Conservation (phyloP, 148 eudicot species). For the Fallopia convolvulus region DNA sequence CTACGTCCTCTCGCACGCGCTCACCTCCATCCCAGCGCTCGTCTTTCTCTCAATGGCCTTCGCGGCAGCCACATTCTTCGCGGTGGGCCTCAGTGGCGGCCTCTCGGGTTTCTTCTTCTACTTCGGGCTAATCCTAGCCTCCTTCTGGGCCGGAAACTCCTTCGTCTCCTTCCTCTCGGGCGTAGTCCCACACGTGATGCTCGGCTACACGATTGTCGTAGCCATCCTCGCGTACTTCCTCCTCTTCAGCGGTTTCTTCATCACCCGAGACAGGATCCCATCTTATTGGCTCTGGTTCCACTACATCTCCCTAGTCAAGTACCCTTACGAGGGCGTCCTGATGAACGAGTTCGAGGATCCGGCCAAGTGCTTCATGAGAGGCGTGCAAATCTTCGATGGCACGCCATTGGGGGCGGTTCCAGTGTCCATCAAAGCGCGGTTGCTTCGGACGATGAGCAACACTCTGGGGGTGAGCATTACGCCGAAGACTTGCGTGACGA, state of each 20-base stretch:
- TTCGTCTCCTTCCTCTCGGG: conserved; percentile 23
- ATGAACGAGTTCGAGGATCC: conserved; percentile 19
- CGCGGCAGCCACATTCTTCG: conserved; percentile 17
- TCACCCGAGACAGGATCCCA: conserved; percentile 24
- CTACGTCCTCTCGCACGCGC: conserved; percentile 16
- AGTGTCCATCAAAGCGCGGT: not conserved
- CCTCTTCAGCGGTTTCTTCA: conserved; percentile 31
- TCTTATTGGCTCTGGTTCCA: conserved; percentile 29
- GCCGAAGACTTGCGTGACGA: conserved; percentile 15
- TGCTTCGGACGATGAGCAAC: conserved; percentile 10
- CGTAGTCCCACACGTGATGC: conserved; percentile 18
- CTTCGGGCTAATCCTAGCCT: conserved; percentile 20
- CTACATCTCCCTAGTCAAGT: conserved; percentile 29
- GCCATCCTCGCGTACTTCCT: conserved; percentile 22
- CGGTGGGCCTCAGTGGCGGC: conserved; percentile 21
- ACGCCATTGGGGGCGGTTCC: conserved; percentile 16
- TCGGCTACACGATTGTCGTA: conserved; percentile 16
- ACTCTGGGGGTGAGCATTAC: conserved; percentile 17
- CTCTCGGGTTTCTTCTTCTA: conserved; percentile 14
- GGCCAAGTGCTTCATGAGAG: conserved; percentile 16
- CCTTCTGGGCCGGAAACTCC: conserved; percentile 64
- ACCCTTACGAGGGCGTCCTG: conserved; percentile 28
- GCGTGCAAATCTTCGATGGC: conserved; percentile 21
- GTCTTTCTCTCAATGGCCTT: conserved; percentile 19
- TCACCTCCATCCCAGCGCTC: conserved; percentile 17